phyloP scores from a whole-genome alignment of 2,329 filamentous ascomycete genomes.

The Fusarium setosum region DNA sequence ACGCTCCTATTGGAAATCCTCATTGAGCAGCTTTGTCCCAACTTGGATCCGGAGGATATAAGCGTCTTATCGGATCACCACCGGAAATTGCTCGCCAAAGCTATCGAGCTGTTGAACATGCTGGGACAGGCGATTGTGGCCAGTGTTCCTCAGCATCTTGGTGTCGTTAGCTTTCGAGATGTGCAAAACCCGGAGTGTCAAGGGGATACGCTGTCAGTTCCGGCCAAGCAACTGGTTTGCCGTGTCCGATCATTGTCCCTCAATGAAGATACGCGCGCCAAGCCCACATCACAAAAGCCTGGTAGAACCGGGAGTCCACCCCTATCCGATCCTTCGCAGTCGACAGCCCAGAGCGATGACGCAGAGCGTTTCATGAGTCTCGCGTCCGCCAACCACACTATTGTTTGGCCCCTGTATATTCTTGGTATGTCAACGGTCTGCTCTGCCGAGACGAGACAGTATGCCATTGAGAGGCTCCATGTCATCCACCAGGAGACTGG shows the following conservation, averaged over 20 bases:
- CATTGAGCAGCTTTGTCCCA: constrained; percentile 53
- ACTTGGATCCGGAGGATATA: constrained; percentile 25
- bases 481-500: constrained; percentile 59
- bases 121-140: constrained; percentile 57
- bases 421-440: constrained; percentile 61
- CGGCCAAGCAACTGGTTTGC: constrained; percentile 43
- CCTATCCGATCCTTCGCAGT: constrained; percentile 54
- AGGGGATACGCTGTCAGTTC: constrained; percentile 40
- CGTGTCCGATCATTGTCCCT: constrained; percentile 44
- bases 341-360: constrained; percentile 47
- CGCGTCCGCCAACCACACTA: constrained; percentile 59
- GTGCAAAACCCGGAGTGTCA: constrained; percentile 39
- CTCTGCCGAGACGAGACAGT: constrained; percentile 53
- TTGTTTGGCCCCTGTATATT: constrained; percentile 63
- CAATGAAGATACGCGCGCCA: constrained; percentile 25
- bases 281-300: constrained; percentile 25
- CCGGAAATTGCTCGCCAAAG: constrained; percentile 50
- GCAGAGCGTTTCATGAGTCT: constrained; percentile 61
- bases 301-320: constrained; percentile 44
- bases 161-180: constrained; percentile 56
- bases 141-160: constrained; percentile 62
- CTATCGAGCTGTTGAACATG: constrained; percentile 51
- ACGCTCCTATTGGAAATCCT: constrained; percentile 62
- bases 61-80: constrained; percentile 45
- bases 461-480: constrained; percentile 57